A percentile compares a stretch with the other conserved stretches of the same genome.
Evolutionary conservation across 2,329 filamentous ascomycete genomes (phyloP).

Genomic region (Achaetomium macrosporum): DNA sequence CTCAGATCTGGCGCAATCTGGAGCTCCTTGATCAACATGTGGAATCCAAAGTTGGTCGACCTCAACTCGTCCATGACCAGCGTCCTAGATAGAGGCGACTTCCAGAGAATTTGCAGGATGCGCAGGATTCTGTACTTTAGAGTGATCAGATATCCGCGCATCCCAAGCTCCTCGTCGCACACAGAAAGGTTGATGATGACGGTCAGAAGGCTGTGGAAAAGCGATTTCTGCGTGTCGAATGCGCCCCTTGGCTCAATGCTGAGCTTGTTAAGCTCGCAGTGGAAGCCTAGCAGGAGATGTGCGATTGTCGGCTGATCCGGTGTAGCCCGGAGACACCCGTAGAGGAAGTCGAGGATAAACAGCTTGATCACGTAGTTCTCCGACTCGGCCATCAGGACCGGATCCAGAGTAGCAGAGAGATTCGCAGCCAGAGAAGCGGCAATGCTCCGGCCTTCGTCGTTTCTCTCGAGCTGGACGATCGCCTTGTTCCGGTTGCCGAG

Average conservation of each 20-base stretch:
- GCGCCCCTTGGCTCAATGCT: slow-evolving; percentile 61
- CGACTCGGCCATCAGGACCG: slow-evolving; percentile 63
- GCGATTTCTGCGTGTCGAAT: slow-evolving; percentile 65
- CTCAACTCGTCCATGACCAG: slow-evolving; percentile 76
- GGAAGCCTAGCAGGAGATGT: slow-evolving; percentile 84
- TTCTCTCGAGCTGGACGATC: slow-evolving; percentile 78
- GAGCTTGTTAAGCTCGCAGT: slow-evolving; percentile 65
- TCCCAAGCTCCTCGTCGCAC: slow-evolving; percentile 49
- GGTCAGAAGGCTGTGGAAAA: slow-evolving; percentile 76
- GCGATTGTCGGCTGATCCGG: slow-evolving; percentile 79
- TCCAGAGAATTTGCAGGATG: slow-evolving; percentile 77
- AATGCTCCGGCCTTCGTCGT: slow-evolving; percentile 75
- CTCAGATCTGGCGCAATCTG: slow-evolving; percentile 62
- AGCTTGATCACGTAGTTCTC: slow-evolving; percentile 76
- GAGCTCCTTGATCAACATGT: slow-evolving; percentile 64
- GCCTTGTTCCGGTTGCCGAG: slow-evolving; percentile 71
- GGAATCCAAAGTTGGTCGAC: slow-evolving; percentile 71
- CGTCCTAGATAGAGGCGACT: slow-evolving; percentile 68
- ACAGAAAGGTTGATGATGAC: slow-evolving; percentile 66
- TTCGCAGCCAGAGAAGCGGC: slow-evolving; percentile 65
- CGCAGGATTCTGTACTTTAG: slow-evolving; percentile 64
- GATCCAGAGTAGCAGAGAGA: slow-evolving; percentile 63
- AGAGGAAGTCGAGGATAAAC: slow-evolving; percentile 79
- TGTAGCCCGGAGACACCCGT: slow-evolving; percentile 68
- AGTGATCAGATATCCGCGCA: slow-evolving; percentile 63